Evolutionary conservation across 805 yeast species (phyloP).

Genomic region (Saturnispora hagleri): DNA sequence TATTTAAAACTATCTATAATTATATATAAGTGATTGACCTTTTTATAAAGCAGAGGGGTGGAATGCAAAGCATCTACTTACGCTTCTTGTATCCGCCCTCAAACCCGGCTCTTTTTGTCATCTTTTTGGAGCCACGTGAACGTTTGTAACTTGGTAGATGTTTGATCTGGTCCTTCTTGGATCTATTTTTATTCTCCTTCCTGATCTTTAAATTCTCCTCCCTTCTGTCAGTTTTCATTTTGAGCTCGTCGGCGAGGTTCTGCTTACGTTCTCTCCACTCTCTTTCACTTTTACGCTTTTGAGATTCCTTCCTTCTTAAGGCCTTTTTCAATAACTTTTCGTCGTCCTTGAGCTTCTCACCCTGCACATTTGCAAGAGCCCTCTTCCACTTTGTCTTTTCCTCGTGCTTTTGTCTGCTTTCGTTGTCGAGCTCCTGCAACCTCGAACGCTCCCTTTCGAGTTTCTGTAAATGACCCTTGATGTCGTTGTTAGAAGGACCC

Average conservation of each 20-base stretch:
- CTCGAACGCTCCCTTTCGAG: slow-evolving; percentile 67
- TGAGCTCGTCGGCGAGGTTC: slow-evolving; percentile 63
- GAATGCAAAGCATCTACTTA: slow-evolving; percentile 2
- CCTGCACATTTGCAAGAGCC: slow-evolving; percentile 81
- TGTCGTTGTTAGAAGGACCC: slow-evolving; percentile 81
- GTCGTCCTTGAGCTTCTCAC: slow-evolving; percentile 80
- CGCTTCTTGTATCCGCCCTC: slow-evolving; percentile 48
- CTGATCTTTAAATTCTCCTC: slow-evolving; percentile 85
- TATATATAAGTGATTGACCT: background rate
- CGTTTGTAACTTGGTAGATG: slow-evolving; percentile 54
- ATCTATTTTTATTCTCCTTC: slow-evolving; percentile 76
- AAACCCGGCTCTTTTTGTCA: slow-evolving; percentile 57
- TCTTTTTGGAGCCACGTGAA: slow-evolving; percentile 27
- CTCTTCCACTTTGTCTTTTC: slow-evolving; percentile 81
- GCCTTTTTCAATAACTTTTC: slow-evolving; percentile 83
- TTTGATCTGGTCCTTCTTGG: slow-evolving; percentile 63
- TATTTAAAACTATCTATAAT: background rate
- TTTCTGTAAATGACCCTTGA: slow-evolving; percentile 70
- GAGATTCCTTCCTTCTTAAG: slow-evolving; percentile 70
- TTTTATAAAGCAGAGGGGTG: too few species aligned
- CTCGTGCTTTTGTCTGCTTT: slow-evolving; percentile 47
- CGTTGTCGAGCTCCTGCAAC: slow-evolving; percentile 47
- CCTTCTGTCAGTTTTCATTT: slow-evolving; percentile 75
- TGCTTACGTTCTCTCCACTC: slow-evolving; percentile 92
- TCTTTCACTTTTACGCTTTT: slow-evolving; percentile 74